Conservation (phyloP, 768 basidiomycete genomes). For the Russula griseocarnosa region DNA sequence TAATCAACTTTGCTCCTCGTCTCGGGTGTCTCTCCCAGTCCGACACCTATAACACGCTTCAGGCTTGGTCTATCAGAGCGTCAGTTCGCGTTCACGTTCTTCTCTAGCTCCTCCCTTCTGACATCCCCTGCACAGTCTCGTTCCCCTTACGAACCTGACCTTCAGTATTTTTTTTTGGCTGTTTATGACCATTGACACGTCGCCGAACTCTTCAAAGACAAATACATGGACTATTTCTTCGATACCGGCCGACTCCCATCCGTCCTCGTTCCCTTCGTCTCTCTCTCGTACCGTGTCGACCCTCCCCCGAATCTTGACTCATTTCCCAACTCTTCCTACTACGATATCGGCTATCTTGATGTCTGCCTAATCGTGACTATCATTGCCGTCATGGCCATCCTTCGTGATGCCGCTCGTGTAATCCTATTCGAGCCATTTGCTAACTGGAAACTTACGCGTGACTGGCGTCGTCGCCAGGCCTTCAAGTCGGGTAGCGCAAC, state of each 20-base stretch:
- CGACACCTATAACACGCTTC: not conserved
- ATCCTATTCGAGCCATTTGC: conserved; percentile 79
- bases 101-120: not conserved
- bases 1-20: not conserved
- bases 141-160: not conserved
- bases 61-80: not conserved
- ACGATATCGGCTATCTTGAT: conserved; percentile 70
- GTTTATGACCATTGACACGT: conserved; percentile 27
- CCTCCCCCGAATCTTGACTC: conserved; percentile 62
- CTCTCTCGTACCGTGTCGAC: conserved; percentile 64
- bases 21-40: not conserved
- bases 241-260: conserved; percentile 39
- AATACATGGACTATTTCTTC: conserved; percentile 27
- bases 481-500: conserved; percentile 28
- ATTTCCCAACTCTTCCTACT: conserved; percentile 66
- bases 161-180: not conserved
- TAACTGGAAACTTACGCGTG: conserved; percentile 61
- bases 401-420: conserved; percentile 75
- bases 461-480: conserved; percentile 38
- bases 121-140: not conserved
- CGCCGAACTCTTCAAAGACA: conserved; percentile 4
- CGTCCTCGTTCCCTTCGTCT: conserved; percentile 62
- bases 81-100: not conserved
- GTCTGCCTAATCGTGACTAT: conserved; percentile 74
- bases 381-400: conserved; percentile 81